Base-by-base conservation (phyloP, 1,284 basidiomycete species). In the Trametes polyzona region DNA sequence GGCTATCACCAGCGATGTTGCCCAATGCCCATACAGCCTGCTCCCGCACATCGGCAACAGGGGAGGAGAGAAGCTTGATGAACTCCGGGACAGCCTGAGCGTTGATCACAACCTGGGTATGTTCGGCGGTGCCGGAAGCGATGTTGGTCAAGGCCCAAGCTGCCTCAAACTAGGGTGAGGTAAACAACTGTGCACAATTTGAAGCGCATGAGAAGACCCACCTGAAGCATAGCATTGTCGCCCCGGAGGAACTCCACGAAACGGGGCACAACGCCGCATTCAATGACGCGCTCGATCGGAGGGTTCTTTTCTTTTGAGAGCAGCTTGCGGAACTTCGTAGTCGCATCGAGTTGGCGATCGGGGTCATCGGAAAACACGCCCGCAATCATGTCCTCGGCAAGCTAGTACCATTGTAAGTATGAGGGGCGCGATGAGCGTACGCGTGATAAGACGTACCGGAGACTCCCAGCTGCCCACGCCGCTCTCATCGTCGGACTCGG, bases 101-200 rank as follows among this genome's bases (percentile, higher is more conserved):
- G 64, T 84, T 87, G 74, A 99, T 99, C 54, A 99, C 97, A 58
- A 98, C 95, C 77, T 98, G 95, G 43, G 96, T 99, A 76, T 99
- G 97, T 65, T 97, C 94, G 30, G 96, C 96, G 33, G 97, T 99
- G 47, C 97, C 97, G 51, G 97, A 99, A 16, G 97, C 97, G 66
- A 99, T 99, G 81, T 99, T 99, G 69, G 97, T 99, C 66, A 99
- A 83, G 42, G 97, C 97, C 97, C 97, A 99, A 7, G 97, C 97
- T 51, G 97, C 96, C 77, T 99, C 96, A 70, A 99, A 99, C 93
- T 98, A 52, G 30, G 52, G 41, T 35, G 23, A 62, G 49, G 52
- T 57, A 65, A 47, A 59, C 50, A n/a, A 27, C 62, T 39, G 47
- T 9, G 3, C 4, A 23, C 16, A 16, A 6, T 32, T 2, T 11